phyloP scores from a whole-genome alignment of 129 eudicot genomes.

The Saposhnikovia divaricata region DNA sequence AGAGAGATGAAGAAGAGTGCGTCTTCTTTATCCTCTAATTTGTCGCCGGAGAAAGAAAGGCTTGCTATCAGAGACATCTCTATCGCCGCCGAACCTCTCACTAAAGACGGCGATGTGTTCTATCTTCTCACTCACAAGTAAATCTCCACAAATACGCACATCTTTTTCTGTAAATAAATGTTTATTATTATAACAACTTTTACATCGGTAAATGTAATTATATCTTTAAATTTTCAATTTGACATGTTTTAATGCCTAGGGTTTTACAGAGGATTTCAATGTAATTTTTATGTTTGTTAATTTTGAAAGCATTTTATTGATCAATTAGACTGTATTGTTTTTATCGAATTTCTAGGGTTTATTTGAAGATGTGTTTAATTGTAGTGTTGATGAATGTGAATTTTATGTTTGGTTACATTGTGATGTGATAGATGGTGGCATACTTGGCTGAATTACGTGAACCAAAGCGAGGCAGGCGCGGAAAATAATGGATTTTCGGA shows the following conservation, averaged over 20 bases:
- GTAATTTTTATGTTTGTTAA: background rate
- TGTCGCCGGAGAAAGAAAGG: slow-evolving; percentile 78
- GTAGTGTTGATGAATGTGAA: background rate
- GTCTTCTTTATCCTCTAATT: slow-evolving; percentile 20
- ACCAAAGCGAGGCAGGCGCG: slow-evolving; percentile 30
- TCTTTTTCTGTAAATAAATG: background rate
- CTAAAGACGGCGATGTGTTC: slow-evolving; percentile 69
- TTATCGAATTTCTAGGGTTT: background rate
- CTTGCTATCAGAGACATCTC: slow-evolving; percentile 59
- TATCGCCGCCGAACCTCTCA: slow-evolving; percentile 52
- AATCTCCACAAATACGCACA: background rate
- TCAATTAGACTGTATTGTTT: background rate
- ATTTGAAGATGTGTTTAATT: background rate
- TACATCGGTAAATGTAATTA: background rate
- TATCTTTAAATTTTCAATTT: background rate
- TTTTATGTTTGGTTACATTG: slow-evolving; percentile 4
- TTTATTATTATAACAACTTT: no score
- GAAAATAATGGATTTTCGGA: slow-evolving; percentile 55
- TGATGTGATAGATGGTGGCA: slow-evolving; percentile 83
- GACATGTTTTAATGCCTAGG: background rate
- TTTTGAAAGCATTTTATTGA: background rate
- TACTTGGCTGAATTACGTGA: slow-evolving; percentile 66
- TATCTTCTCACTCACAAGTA: slow-evolving; percentile 69
- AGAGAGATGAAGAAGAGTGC: background rate
- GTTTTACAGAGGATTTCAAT: background rate